Conservation (phyloP, 2,329 filamentous ascomycete genomes). For the Pseudogymnoascus sp. region DNA sequence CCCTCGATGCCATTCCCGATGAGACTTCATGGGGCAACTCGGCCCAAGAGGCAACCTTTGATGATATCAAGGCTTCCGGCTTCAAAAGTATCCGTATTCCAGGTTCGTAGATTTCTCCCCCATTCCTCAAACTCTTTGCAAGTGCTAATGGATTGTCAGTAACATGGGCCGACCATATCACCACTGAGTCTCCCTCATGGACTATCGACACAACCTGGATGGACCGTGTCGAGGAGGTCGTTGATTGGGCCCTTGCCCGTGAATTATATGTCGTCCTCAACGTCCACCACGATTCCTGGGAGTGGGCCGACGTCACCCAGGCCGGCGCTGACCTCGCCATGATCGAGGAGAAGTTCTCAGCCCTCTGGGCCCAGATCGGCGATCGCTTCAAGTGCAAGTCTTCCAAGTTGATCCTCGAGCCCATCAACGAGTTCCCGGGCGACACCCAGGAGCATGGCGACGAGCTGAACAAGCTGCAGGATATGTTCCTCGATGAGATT, state of each 20-base stretch:
- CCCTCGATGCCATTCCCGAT: slow-evolving; percentile 46
- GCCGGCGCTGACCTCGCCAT: slow-evolving; percentile 39
- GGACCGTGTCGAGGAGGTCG: slow-evolving; percentile 48
- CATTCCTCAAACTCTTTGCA: neutral
- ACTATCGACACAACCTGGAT: slow-evolving; percentile 48
- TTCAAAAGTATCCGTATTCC: slow-evolving; percentile 53
- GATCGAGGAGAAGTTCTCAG: slow-evolving; percentile 49
- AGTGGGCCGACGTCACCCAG: slow-evolving; percentile 47
- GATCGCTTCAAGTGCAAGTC: slow-evolving; percentile 47
- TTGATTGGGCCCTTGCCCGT: slow-evolving; percentile 45
- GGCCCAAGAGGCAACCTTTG: slow-evolving; percentile 43
- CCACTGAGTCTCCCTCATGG: slow-evolving; percentile 42
- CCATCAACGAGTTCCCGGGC: slow-evolving; percentile 52
- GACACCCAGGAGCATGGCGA: slow-evolving; percentile 42
- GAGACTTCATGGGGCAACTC: slow-evolving; percentile 54
- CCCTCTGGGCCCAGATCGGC: slow-evolving; percentile 51
- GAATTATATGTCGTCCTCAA: slow-evolving; percentile 49
- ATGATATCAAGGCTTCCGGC: slow-evolving; percentile 43
- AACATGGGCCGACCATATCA: slow-evolving; percentile 52
- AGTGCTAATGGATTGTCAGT: slow-evolving; percentile 32
- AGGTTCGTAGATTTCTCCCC: slow-evolving; percentile 21
- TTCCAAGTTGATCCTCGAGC: slow-evolving; percentile 46
- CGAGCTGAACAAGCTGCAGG: slow-evolving; percentile 47
- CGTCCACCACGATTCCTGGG: slow-evolving; percentile 52
- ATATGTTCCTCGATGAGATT: slow-evolving; percentile 47